Evolutionary conservation across 2,329 filamentous ascomycete genomes (phyloP), one percentile per base, ranked within the genome.

Genomic region (Claviceps digitariae): DNA sequence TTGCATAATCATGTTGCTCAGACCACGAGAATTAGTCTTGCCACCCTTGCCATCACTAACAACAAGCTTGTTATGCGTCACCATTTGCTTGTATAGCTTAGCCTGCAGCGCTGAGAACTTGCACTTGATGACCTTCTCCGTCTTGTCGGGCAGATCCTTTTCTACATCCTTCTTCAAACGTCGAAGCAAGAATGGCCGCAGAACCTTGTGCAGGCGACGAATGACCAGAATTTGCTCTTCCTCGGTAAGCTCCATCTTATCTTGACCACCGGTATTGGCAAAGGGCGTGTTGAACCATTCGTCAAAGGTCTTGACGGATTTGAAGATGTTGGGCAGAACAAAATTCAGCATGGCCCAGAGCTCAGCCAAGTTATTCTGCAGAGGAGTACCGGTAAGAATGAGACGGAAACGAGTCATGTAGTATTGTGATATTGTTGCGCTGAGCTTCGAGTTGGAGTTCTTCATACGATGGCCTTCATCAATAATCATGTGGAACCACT

Each of bases 1-100:
- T 72, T 98, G 93, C 93, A 98, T 98, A 57, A 98, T 88, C 90
- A 98, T 98, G 72, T 98, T 98, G 77, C 91, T 97, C 57, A 98
- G 74, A 67, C 93, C 93, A 66, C 90, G 89, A 71, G 94, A 86
- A 60, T 87, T 87, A 48, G 89, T 90, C 81, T 95, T 96, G 63
- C 90, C 90, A 57, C 90, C 90, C 72, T 95, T 95, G 64, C 88
- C 90, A 65, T 97, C 91, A 68, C 89, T 90, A 63, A 98, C 90
- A 61, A 89, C 84, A 66, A 98, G 84, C 68, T 87, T 91, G 72
- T 97, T 95, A 73, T 95, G 88, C 1, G 86, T 95, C 56, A 95
- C 86, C 76, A 98, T 90, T 67, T 98, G 93, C 73, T 95, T 95
- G 79, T 98, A 95, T 43, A 98, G 77, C 65, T 90, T 93, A 55